Evolutionary conservation across 2,329 filamentous ascomycete genomes (phyloP).

Genomic region (Camillea tinctor): DNA sequence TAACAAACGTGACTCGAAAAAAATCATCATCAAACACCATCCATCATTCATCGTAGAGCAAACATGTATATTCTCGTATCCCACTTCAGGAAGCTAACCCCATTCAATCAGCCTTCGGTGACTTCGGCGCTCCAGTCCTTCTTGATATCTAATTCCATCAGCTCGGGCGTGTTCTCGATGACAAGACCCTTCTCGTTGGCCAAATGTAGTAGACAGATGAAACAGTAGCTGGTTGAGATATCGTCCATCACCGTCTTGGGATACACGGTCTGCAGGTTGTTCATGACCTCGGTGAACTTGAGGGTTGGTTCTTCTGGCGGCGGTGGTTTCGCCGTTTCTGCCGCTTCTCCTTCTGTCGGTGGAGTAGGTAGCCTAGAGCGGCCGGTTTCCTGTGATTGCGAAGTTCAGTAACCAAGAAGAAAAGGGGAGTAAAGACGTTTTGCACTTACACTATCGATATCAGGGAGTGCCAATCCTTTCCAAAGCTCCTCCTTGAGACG

Average conservation of each 20-base stretch:
- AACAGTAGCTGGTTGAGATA: conserved; percentile 90
- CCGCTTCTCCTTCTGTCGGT: conserved; percentile 27
- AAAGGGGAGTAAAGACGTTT: conserved; percentile 3
- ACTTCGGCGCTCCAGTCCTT: conserved; percentile 63
- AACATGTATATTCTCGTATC: neutral
- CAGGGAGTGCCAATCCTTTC: conserved; percentile 60
- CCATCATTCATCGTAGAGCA: neutral
- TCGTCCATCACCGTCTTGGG: conserved; percentile 83
- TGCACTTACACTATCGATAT: conserved; percentile 48
- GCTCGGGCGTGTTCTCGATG: conserved; percentile 62
- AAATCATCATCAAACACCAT: neutral
- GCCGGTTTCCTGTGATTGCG: conserved; percentile 25
- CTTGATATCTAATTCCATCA: conserved; percentile 60
- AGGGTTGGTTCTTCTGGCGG: conserved; percentile 52
- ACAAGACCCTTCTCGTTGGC: conserved; percentile 90
- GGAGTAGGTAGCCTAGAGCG: conserved; percentile 31
- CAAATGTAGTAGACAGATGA: conserved; percentile 87
- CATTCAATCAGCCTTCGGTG: conserved; percentile 30
- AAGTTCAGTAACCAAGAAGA: conserved; percentile 1
- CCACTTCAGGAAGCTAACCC: neutral
- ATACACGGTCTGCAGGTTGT: conserved; percentile 81
- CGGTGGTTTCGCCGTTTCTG: conserved; percentile 28
- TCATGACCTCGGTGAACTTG: conserved; percentile 91
- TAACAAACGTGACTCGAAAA: neutral
- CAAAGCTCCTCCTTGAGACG: conserved; percentile 69